Evolutionary conservation across 2,329 filamentous ascomycete species (phyloP).

Genomic region (Botryotinia globosa): DNA sequence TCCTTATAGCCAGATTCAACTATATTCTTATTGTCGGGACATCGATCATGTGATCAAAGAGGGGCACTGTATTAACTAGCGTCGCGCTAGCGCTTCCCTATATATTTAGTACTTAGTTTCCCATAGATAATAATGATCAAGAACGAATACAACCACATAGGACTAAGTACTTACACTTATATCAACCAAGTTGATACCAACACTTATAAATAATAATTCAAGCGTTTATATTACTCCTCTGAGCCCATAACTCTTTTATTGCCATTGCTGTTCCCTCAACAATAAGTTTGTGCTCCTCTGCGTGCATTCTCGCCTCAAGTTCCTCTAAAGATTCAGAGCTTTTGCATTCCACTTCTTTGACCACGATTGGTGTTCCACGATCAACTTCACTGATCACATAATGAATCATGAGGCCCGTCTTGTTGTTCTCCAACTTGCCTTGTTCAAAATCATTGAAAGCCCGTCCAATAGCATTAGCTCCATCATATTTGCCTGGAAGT

Average conservation of each 20-base stretch:
- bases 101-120: too few relatives aligned
- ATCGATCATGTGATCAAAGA: too few relatives aligned
- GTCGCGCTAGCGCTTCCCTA: too few relatives aligned
- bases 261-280: constrained; percentile 65
- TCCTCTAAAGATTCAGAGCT: constrained; percentile 63
- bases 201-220: constrained; percentile 16
- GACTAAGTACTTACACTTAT: too few relatives aligned
- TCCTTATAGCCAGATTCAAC: too few relatives aligned
- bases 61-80: too few relatives aligned
- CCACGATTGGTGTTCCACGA: constrained; percentile 69
- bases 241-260: constrained; percentile 42
- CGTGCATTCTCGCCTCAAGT: constrained; percentile 71
- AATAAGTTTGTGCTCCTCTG: constrained; percentile 73
- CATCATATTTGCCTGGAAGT: constrained; percentile 69
- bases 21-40: too few relatives aligned
- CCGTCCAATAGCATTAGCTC: constrained; percentile 72
- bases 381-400: constrained; percentile 81
- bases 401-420: constrained; percentile 84
- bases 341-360: constrained; percentile 64
- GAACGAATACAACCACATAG: too few relatives aligned
- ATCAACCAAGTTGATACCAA: too few relatives aligned
- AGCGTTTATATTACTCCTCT: constrained; percentile 24
- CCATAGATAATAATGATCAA: too few relatives aligned
- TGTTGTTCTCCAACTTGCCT: constrained; percentile 61
- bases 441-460: constrained; percentile 70